Evolutionary conservation across 1,139 yeast genomes (phyloP).

Genomic region (Geotrichum cucujoidarum): DNA sequence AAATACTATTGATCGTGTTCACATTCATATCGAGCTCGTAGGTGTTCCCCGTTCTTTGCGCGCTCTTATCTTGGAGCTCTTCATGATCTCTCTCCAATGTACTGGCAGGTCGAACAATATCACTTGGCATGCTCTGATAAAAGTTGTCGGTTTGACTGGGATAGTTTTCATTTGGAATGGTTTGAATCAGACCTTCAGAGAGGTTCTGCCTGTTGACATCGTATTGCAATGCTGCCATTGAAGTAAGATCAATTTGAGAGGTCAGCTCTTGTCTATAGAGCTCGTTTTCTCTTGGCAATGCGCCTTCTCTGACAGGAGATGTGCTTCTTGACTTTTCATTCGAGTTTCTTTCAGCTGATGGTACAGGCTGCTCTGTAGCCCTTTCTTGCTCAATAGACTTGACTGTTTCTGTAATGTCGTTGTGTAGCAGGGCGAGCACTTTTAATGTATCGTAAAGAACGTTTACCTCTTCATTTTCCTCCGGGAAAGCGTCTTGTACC

Average conservation of each 20-base stretch:
- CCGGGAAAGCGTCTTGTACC: slow-evolving; percentile 12
- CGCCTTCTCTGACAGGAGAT: background rate
- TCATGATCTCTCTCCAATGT: too few species aligned
- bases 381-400: background rate
- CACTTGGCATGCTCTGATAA: too few species aligned
- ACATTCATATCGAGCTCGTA: background rate
- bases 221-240: background rate
- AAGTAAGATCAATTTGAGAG: slow-evolving; percentile 1
- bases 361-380: background rate
- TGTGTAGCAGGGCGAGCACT: slow-evolving; percentile 7
- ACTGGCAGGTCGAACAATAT: too few species aligned
- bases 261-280: background rate
- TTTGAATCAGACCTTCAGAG: slow-evolving; percentile 1
- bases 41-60: background rate
- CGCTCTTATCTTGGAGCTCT: too few species aligned
- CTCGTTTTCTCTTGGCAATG: background rate
- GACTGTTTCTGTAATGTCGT: background rate
- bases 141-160: too few species aligned
- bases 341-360: background rate
- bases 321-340: background rate
- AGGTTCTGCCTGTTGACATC: slow-evolving; percentile 1
- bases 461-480: slow-evolving; percentile 11
- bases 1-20: too few species aligned
- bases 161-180: background rate
- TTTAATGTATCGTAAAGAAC: slow-evolving; percentile 10